These are phyloP conservation scores for Pogostemon cablin DNA, from an alignment of 257 asterid genomes.

Conservation along the genomic window DNA sequence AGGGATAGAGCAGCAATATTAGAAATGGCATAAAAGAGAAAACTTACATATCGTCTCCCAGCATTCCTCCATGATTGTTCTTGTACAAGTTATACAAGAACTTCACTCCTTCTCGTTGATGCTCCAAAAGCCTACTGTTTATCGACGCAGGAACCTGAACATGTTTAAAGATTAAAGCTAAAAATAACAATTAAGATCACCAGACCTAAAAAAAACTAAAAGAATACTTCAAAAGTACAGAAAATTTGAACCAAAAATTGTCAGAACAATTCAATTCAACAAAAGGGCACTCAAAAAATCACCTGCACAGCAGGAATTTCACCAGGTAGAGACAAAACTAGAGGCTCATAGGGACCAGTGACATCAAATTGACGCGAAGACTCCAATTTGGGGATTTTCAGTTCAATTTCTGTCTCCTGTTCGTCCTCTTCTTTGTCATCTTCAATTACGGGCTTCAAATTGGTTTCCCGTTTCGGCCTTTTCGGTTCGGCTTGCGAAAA, in stretches of 20 bases:
- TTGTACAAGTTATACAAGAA: slow-evolving; percentile 74
- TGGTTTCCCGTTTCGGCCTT: slow-evolving; percentile 38
- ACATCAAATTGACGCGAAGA: slow-evolving; percentile 46
- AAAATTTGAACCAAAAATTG: neutral
- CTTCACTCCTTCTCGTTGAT: slow-evolving; percentile 87
- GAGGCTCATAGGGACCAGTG: slow-evolving; percentile 76
- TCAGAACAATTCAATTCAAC: neutral
- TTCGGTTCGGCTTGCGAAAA: slow-evolving; percentile 32
- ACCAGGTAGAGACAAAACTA: slow-evolving; percentile 59
- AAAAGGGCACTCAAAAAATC: slow-evolving; percentile 28
- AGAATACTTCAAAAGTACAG: neutral
- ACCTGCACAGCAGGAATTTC: slow-evolving; percentile 75
- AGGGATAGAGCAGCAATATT: too few species aligned
- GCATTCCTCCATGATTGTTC: slow-evolving; percentile 93
- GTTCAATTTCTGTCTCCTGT: slow-evolving; percentile 34
- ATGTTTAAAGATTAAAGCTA: too few species aligned
- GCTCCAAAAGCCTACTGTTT: slow-evolving; percentile 89
- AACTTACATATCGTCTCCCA: slow-evolving; percentile 96
- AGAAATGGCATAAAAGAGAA: slow-evolving; percentile 10
- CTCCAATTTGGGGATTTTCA: slow-evolving; percentile 50
- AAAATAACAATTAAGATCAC: slow-evolving; percentile 6
- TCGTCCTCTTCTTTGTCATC: slow-evolving; percentile 33
- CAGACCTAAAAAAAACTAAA: neutral
- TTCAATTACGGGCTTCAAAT: slow-evolving; percentile 32
- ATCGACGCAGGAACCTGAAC: slow-evolving; percentile 85